Evolutionary conservation across 2,329 filamentous ascomycete genomes (phyloP).

Genomic region (Plenodomus biglobosus): DNA sequence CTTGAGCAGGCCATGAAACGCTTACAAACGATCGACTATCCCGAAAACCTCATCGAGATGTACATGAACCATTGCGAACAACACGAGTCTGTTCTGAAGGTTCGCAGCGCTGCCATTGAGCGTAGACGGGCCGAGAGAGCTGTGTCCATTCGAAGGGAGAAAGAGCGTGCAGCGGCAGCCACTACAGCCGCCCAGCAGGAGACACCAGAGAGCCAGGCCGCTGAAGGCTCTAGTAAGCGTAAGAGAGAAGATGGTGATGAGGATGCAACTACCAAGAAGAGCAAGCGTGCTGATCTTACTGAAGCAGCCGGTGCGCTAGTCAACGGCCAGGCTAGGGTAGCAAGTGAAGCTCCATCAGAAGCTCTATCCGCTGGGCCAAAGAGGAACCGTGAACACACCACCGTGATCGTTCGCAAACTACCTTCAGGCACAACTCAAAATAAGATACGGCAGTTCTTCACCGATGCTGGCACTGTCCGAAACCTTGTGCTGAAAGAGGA

Average conservation of each 20-base stretch:
- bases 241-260: constrained; percentile 65
- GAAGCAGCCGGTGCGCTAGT: constrained; percentile 11
- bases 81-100: constrained; percentile 75
- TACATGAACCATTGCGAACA: constrained; percentile 84
- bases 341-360: constrained; percentile 42
- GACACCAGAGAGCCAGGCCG: constrained; percentile 16
- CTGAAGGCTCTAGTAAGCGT: constrained; percentile 64
- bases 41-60: constrained; percentile 72
- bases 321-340: constrained; percentile 20
- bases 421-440: constrained; percentile 69
- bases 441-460: constrained; percentile 85
- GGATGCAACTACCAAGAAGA: constrained; percentile 66
- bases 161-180: constrained; percentile 63
- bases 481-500: constrained; percentile 70
- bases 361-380: constrained; percentile 52
- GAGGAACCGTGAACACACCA: constrained; percentile 88
- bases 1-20: constrained; percentile 68
- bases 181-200: constrained; percentile 41
- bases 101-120: constrained; percentile 73
- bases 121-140: constrained; percentile 62
- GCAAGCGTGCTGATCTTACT: constrained; percentile 50
- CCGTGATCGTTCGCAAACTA: constrained; percentile 77
- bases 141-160: constrained; percentile 59
- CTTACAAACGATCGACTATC: constrained; percentile 68
- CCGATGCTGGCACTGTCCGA: constrained; percentile 83